Percentiles rank a stretch among this genome's conserved stretches.
Conservation (phyloP, 2,329 filamentous ascomycete species). For the Paecilomyces dactylethromorphus region DNA sequence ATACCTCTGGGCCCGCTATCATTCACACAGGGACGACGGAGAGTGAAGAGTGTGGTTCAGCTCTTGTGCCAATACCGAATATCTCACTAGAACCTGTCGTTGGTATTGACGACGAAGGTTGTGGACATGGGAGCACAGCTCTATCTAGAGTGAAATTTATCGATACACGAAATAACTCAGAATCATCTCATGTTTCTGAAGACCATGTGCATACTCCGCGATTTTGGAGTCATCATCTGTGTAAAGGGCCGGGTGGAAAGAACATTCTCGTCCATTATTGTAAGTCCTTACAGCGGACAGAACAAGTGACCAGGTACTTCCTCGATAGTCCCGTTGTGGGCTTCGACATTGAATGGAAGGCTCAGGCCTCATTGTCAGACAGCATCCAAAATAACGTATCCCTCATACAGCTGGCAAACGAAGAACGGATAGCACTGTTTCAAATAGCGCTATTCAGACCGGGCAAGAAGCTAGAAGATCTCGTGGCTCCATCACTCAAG, state of each 20-base stretch:
- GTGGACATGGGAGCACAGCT: background rate
- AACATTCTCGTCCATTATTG: conserved; percentile 73
- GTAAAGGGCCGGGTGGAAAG: conserved; percentile 42
- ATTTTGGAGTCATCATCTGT: conserved; percentile 31
- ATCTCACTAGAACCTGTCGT: background rate
- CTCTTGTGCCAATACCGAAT: background rate
- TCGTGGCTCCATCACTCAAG: conserved; percentile 66
- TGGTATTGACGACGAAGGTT: background rate
- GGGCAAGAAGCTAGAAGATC: conserved; percentile 36
- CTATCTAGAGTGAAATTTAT: background rate
- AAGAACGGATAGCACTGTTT: conserved; percentile 71
- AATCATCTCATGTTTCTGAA: background rate
- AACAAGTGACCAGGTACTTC: conserved; percentile 62
- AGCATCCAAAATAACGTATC: conserved; percentile 65
- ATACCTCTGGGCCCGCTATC: background rate
- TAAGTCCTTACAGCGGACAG: conserved; percentile 58
- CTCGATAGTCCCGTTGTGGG: conserved; percentile 65
- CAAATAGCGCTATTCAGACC: conserved; percentile 63
- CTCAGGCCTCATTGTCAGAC: conserved; percentile 40
- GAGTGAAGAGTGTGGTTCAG: background rate
- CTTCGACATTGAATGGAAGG: conserved; percentile 83
- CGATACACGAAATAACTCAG: background rate
- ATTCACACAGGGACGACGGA: background rate
- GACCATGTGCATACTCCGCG: conserved; percentile 5
- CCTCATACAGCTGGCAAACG: conserved; percentile 74